phyloP scores from a whole-genome alignment of 306 rosid species.

The Malus asiatica region DNA sequence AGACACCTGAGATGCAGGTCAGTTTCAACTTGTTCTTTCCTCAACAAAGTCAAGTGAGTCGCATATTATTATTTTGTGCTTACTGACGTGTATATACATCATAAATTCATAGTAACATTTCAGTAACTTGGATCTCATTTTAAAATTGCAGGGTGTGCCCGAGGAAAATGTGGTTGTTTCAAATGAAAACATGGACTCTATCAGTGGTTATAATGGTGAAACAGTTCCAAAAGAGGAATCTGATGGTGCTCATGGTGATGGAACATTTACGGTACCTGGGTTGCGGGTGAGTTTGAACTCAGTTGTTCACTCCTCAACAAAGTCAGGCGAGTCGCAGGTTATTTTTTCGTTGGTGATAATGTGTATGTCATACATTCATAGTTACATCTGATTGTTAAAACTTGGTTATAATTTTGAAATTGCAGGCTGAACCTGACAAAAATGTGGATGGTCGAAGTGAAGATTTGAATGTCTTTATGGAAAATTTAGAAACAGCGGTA shows the following conservation, averaged over 20 bases:
- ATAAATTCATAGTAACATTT: neutral
- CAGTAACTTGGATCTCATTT: neutral
- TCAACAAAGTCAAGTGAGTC: neutral
- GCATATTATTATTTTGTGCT: neutral
- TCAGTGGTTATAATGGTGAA: neutral
- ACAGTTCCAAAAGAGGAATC: neutral
- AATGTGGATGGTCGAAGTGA: neutral
- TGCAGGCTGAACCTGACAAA: neutral
- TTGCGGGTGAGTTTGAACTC: neutral
- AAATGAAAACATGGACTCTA: neutral
- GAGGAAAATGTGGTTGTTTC: neutral
- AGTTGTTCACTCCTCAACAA: neutral
- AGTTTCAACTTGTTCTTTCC: neutral
- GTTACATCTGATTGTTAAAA: neutral
- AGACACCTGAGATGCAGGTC: constrained; percentile 2
- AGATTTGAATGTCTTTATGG: neutral
- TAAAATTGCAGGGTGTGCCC: constrained; percentile 8
- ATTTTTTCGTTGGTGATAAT: neutral
- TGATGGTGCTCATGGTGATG: neutral
- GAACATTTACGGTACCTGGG: neutral
- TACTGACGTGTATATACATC: neutral
- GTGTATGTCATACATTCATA: neutral
- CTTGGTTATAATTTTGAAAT: neutral
- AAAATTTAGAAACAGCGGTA: neutral
- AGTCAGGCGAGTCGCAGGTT: neutral